Evolutionary conservation across 768 basidiomycete species (phyloP).

Genomic region (Hemileccinum rubropunctum): DNA sequence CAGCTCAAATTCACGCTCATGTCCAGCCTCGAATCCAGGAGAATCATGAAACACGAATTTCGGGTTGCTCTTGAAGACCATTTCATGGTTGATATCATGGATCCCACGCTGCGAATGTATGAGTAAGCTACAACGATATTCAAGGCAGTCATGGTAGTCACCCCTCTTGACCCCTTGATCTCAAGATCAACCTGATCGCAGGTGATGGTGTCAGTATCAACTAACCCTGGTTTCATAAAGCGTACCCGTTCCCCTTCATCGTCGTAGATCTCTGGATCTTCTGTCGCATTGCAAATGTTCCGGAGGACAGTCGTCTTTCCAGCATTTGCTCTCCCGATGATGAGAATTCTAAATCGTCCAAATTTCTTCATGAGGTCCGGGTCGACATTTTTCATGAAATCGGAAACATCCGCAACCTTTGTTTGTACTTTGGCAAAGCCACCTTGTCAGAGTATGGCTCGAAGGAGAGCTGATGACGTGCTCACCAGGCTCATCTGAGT

Average conservation of each 20-base stretch:
- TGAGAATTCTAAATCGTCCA: not conserved
- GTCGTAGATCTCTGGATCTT: not conserved
- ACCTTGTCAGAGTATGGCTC: not conserved
- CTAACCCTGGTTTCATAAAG: not conserved
- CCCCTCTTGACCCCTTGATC: not conserved
- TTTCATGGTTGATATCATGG: not conserved
- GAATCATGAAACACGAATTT: not conserved
- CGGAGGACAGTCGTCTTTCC: not conserved
- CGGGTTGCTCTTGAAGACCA: not conserved
- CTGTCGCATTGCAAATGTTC: not conserved
- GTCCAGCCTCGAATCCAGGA: not conserved
- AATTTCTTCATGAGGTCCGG: not conserved
- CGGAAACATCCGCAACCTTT: not conserved
- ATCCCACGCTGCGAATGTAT: not conserved
- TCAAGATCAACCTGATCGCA: not conserved
- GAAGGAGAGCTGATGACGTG: not conserved
- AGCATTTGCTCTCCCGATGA: not conserved
- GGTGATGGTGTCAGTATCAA: not conserved
- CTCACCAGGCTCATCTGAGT: too few relatives aligned
- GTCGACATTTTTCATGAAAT: too few relatives aligned
- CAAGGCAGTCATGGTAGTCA: not conserved
- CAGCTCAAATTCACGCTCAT: not conserved
- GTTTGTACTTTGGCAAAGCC: not conserved
- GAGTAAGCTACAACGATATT: too few relatives aligned
- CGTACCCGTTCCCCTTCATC: not conserved